Base-by-base conservation (phyloP, 306 rosid genomes). In the cucumber (Cucumis sativus) region DNA sequence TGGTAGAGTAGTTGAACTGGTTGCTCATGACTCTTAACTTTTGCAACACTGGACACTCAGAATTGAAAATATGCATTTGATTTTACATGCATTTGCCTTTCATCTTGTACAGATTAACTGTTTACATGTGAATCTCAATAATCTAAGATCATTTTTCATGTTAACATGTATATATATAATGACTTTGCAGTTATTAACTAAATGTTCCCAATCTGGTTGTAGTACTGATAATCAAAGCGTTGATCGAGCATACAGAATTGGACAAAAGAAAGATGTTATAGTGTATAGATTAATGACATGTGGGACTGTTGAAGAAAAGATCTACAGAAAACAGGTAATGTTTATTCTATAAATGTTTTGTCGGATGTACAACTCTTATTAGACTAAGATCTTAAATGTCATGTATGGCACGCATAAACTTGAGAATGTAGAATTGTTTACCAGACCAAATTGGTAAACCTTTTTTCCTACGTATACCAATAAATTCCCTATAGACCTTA, bases 271-370 rank as follows among this genome's bases (percentile, higher is more conserved):
- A 88, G 91, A 91, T 89, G 98, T 91, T 71, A 45, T 94, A 81
- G 96, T 94, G 8, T 94, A 94, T 78, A 91, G 97, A 81, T 62
- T 94, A 81, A 94, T 94, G 98, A 94, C 98, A 10, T 86, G 97
- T 6, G 98, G 97, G 67, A 94, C 98, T 82, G 98, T 94, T 77
- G 98, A 94, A 81, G 98, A 94, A 82, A 94, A 94, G 85, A 94
- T 94, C 75, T 94, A 94, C 79, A 82, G 98, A 79, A 94, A 94
- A 79, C 98, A 94, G 96, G 98, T 91, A 28, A 81, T 51, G 21
- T 18, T 51, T 79, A 73, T 58, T 43, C 72, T 82, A 10, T 47
- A 41, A 56, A 18, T 63, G 37, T 63, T 63, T 66, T 21, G 33
- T 7, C 21, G 6, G n/a, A 74, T 43, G 12, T 43, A 8, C 18